Base-by-base conservation (phyloP, 1,284 basidiomycete species). In the Exsudoporus floridanus region DNA sequence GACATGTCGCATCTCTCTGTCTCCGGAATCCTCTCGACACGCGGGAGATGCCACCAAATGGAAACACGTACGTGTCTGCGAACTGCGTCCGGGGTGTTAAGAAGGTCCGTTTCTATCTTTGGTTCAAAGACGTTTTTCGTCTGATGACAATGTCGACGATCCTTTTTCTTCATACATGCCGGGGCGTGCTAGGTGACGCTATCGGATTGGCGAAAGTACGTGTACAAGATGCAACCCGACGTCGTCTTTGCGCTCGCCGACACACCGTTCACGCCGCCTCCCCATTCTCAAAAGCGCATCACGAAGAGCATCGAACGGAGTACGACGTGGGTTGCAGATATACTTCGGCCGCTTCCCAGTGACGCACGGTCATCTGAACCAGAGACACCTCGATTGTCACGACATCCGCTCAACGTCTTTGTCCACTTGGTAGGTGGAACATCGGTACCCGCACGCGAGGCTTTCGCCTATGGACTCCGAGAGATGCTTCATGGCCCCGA, bases 291-390 rank as follows among this genome's bases (percentile, higher is more conserved):
- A 62, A 91, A 87, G 59, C 81, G 90, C 10, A 67, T 85, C 5
- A 83, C 78, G 27, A 92, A 91, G 64, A 85, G 83, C 63, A 76
- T 92, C 47, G 83, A 88, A 45, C 76, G 90, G 21, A 83, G 82
- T 3, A 64, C 74, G 7, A 67, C 74, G 1, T 92, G 89, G 89
- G 69, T 90, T 0, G 68, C 74, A 0, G 71, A 78, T 36, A 56
- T 88, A 4, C 72, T 89, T 14, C 60, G 63, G 16, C 61, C 67
- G n/a, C 41, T 54, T n/a, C 48, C 42, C 0, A 8, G 2, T 0
- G 19, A 28, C 3, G 21, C n/a, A 2, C 19, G 33, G 6, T 10
- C 21, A 3, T 23, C 46, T 0, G 48, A 46, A 23, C 9, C 23
- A n/a, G 25, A 21, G 3, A 16, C 23, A 4, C 37, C 28, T 19